These are phyloP conservation scores for Apiospora sp. DNA, from an alignment of 2,329 filamentous ascomycete species.

Conservation along the genomic window DNA sequence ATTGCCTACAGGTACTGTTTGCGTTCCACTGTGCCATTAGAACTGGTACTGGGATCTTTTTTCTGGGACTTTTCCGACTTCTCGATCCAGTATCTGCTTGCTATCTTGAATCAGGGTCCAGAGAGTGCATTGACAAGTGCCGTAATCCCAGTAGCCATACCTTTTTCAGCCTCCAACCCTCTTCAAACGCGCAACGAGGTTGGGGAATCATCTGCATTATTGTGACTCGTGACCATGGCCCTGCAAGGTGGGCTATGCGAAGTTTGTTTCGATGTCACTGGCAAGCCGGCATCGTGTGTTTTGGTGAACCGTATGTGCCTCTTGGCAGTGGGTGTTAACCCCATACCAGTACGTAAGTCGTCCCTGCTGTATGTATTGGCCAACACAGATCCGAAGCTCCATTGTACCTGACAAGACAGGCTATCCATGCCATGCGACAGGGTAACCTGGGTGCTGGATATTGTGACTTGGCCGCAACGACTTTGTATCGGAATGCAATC, in stretches of 20 bases:
- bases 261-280: neutral
- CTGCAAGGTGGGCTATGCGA: neutral
- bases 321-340: neutral
- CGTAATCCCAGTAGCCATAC: neutral
- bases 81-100: neutral
- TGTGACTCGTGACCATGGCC: neutral
- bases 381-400: neutral
- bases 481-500: neutral
- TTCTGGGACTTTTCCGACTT: conserved; percentile 3
- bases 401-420: neutral
- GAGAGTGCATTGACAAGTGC: neutral
- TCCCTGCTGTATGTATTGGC: neutral
- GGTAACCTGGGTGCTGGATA: neutral
- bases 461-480: neutral
- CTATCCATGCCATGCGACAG: neutral
- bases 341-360: neutral
- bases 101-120: neutral
- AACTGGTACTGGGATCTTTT: conserved; percentile 5
- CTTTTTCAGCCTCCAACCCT: neutral
- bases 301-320: neutral
- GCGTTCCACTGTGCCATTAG: neutral
- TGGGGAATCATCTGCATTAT: neutral
- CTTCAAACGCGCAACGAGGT: neutral
- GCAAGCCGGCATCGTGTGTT: neutral
- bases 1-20: neutral